Conservation (phyloP, 176 grass and related monocot genomes). For the Musa troglodytarum region DNA sequence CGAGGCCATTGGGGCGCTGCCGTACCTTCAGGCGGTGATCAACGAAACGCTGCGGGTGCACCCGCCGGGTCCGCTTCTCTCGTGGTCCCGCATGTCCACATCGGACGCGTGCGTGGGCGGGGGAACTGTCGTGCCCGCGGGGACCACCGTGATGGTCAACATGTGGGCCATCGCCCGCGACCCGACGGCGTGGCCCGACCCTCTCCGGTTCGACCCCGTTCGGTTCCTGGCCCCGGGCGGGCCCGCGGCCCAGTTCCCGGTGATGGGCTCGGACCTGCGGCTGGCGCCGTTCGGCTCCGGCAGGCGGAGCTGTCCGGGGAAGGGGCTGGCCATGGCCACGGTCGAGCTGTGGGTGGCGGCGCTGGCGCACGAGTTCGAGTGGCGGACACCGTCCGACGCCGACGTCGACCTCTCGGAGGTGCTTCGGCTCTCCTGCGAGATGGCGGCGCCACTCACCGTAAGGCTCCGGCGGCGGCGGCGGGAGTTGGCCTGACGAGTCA, state of each 20-base stretch:
- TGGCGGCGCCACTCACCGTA: constrained; percentile 52
- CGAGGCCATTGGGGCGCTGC: constrained; percentile 22
- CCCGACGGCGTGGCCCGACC: constrained; percentile 44
- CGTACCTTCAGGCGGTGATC: constrained; percentile 72
- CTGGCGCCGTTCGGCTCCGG: constrained; percentile 83
- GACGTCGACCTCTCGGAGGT: constrained; percentile 51
- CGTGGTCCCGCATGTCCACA: constrained; percentile 70
- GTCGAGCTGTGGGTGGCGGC: constrained; percentile 70
- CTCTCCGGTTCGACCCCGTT: constrained; percentile 38
- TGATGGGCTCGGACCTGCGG: constrained; percentile 55
- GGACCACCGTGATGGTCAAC: constrained; percentile 95
- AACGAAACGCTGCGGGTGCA: constrained; percentile 74
- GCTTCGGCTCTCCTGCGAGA: constrained; percentile 84
- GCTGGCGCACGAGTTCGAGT: constrained; percentile 60
- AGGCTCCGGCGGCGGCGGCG: constrained; percentile 3
- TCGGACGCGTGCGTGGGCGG: constrained; percentile 62
- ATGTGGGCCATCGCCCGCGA: constrained; percentile 97
- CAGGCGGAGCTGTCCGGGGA: constrained; percentile 65
- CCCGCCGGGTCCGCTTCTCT: constrained; percentile 86
- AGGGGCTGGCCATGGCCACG: constrained; percentile 73
- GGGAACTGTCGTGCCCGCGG: constrained; percentile 33
- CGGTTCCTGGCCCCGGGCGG: constrained; percentile 25
- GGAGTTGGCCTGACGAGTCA: neutral
- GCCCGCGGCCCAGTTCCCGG: neutral
- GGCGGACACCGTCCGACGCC: constrained; percentile 8